These are phyloP conservation scores for Karstenula rhodostoma DNA, from an alignment of 2,329 filamentous ascomycete genomes.

Conservation along the genomic window DNA sequence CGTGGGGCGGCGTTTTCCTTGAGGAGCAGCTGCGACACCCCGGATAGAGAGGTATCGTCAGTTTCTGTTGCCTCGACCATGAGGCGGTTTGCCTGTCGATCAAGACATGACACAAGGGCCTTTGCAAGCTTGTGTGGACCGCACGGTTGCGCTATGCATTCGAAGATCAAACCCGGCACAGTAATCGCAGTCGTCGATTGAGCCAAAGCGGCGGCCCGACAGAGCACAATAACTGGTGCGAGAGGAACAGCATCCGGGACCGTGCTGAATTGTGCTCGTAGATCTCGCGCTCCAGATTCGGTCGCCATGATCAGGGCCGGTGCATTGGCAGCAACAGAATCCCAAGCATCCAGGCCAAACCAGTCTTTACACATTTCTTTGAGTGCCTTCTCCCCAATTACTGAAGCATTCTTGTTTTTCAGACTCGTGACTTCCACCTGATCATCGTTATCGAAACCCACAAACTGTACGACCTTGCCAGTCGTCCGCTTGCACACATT, in stretches of 20 bases:
- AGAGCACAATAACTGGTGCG: constrained; percentile 45
- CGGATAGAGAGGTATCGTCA: constrained; percentile 27
- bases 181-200: constrained; percentile 47
- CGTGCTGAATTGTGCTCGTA: constrained; percentile 38
- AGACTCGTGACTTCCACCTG: constrained; percentile 38
- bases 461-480: constrained; percentile 41
- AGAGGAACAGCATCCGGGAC: constrained; percentile 25
- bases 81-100: constrained; percentile 37
- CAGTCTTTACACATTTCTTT: constrained; percentile 45
- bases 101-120: constrained; percentile 44
- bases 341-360: constrained; percentile 44
- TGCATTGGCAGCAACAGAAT: constrained; percentile 19
- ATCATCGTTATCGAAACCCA: constrained; percentile 45
- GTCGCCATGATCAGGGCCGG: constrained; percentile 41
- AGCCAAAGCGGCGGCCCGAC: constrained; percentile 44
- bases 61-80: constrained; percentile 21
- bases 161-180: constrained; percentile 44
- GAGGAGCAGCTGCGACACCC: constrained; percentile 34
- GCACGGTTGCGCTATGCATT: constrained; percentile 47
- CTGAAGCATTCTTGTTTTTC: constrained; percentile 43
- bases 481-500: constrained; percentile 39
- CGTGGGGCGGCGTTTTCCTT: constrained; percentile 36
- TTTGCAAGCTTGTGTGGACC: constrained; percentile 51
- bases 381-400: constrained; percentile 42
- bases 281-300: constrained; percentile 38